These are phyloP conservation scores for Grigorovia humatica DNA, from an alignment of 805 yeast genomes.

Conservation along the genomic window DNA sequence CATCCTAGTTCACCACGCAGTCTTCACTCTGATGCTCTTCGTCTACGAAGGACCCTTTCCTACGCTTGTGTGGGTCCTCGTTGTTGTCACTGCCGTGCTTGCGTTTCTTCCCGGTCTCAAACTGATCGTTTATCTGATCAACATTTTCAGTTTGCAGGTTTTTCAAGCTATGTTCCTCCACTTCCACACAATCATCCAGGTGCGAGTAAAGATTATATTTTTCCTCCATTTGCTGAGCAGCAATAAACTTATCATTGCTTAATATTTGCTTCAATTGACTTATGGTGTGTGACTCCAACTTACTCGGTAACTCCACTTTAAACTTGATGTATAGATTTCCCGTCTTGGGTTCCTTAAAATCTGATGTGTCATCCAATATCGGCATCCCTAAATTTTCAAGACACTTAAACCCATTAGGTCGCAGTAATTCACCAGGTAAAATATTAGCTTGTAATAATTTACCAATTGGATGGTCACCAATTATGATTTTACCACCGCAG, in stretches of 20 bases:
- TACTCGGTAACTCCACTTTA: conserved; percentile 44
- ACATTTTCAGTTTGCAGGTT: conserved; percentile 4
- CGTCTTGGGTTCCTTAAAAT: conserved; percentile 2
- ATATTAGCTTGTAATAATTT: conserved; percentile 35
- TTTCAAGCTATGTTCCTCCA: conserved; percentile 20
- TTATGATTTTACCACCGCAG: conserved; percentile 41
- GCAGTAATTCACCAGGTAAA: conserved; percentile 42
- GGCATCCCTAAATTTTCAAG: conserved; percentile 51
- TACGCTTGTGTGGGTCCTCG: not conserved
- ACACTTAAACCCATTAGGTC: conserved; percentile 37
- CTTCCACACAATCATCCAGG: conserved; percentile 13
- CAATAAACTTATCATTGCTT: conserved; percentile 12
- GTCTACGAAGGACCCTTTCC: not conserved
- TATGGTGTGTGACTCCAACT: conserved; percentile 14
- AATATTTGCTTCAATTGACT: conserved; percentile 10
- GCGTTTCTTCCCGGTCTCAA: not conserved
- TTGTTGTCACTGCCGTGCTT: not conserved
- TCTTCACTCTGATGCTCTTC: not conserved
- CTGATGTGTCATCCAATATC: not conserved
- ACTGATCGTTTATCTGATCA: not conserved
- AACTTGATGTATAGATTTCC: conserved; percentile 56
- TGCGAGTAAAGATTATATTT: conserved; percentile 5
- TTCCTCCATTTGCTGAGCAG: conserved; percentile 7
- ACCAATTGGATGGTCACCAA: conserved; percentile 26
- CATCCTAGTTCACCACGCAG: not conserved